Evolutionary conservation across 2,329 filamentous ascomycete genomes (phyloP).

Genomic region (Paramyrothecium sp.): DNA sequence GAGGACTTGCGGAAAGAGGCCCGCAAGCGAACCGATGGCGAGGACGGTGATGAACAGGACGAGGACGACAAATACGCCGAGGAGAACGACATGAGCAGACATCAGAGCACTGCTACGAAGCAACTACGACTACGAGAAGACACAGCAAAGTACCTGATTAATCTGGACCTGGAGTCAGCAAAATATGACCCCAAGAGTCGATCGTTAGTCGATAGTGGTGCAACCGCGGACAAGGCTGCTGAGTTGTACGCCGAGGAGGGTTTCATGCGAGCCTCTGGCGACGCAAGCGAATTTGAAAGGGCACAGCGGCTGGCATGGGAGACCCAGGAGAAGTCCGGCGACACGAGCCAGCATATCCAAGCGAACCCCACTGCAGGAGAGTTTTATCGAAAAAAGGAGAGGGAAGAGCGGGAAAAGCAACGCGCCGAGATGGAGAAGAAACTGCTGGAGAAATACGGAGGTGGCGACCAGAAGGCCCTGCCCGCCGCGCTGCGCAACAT

Average conservation of each 20-base stretch:
- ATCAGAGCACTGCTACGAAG: conserved; percentile 86
- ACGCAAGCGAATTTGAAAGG: conserved; percentile 87
- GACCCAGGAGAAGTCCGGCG: conserved; percentile 77
- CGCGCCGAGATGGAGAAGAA: conserved; percentile 66
- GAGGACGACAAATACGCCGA: conserved; percentile 81
- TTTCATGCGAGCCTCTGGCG: conserved; percentile 83
- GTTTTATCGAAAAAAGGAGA: conserved; percentile 76
- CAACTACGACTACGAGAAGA: conserved; percentile 93
- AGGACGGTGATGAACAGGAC: conserved; percentile 51
- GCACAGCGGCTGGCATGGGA: conserved; percentile 95
- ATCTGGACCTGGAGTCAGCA: conserved; percentile 91
- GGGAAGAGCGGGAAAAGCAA: conserved; percentile 69
- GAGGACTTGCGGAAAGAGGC: conserved; percentile 68
- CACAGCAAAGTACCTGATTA: conserved; percentile 93
- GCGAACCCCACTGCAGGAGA: conserved; percentile 95
- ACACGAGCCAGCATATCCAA: conserved; percentile 84
- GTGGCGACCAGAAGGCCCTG: conserved; percentile 53
- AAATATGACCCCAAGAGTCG: conserved; percentile 98
- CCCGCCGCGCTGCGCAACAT: conserved; percentile 64
- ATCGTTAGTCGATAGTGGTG: conserved; percentile 83
- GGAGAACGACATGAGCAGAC: conserved; percentile 93
- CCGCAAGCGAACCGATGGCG: conserved; percentile 36
- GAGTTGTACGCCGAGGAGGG: conserved; percentile 89
- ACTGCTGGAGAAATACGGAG: conserved; percentile 81
- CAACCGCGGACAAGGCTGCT: conserved; percentile 75